Evolutionary conservation across 352 stramenopile species (phyloP).

Genomic region (Phytopythium delawarense): DNA sequence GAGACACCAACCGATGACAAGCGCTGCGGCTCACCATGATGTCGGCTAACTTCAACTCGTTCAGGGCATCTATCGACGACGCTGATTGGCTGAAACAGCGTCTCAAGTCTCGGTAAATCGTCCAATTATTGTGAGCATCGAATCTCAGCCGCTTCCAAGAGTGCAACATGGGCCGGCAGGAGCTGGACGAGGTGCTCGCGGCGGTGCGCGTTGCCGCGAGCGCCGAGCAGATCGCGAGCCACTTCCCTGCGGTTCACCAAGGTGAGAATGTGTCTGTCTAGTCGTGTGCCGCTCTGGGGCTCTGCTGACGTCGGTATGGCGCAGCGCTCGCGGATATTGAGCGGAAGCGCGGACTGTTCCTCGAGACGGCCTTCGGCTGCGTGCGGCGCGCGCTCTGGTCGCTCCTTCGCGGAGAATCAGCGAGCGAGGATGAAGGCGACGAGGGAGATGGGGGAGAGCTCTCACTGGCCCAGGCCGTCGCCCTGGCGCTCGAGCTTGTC

Average conservation of each 20-base stretch:
- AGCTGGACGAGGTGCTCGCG: conserved; percentile 1
- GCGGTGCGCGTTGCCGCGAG: neutral
- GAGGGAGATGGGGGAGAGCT: neutral
- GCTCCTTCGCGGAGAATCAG: neutral
- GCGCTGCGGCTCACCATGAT: too few relatives aligned
- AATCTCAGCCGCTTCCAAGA: too few relatives aligned
- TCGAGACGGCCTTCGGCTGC: conserved; percentile 55
- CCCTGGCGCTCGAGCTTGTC: conserved; percentile 24
- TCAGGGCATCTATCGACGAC: too few relatives aligned
- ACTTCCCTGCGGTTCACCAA: conserved; percentile 12
- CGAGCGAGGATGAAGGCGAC: conserved; percentile 6
- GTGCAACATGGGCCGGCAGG: conserved; percentile 1
- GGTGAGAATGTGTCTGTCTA: neutral
- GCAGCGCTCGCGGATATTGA: conserved; percentile 41
- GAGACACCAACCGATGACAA: too few relatives aligned
- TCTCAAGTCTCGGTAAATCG: neutral
- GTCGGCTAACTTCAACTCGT: too few relatives aligned
- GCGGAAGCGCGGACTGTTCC: conserved; percentile 62
- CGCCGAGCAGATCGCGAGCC: conserved; percentile 1
- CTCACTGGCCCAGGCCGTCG: conserved; percentile 11
- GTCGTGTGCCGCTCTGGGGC: neutral
- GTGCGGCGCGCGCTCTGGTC: conserved; percentile 32
- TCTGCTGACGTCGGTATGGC: neutral
- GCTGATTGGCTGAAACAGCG: neutral
- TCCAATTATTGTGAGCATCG: neutral